Evolutionary conservation across 169 alveolate species (phyloP), one percentile per base, ranked within the genome.

Genomic region (Eimeria tenella): DNA sequence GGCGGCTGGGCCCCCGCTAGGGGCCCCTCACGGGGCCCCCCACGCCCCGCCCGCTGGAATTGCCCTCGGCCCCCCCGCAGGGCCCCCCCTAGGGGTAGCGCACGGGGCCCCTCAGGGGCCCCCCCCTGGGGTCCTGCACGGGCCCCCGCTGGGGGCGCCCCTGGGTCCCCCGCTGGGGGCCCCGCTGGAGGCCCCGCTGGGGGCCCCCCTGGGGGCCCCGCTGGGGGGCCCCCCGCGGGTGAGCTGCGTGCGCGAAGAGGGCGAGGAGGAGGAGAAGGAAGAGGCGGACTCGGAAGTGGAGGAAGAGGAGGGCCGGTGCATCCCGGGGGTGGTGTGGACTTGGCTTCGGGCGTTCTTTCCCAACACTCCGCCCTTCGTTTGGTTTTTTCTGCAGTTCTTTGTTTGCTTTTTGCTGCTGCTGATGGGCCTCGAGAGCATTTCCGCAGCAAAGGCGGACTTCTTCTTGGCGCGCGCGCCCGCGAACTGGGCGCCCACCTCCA

Each of bases 301-400:
- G 15, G 95, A 63, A 4, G 95, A 91, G 65, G 79, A 77, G 65
- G 92, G 73, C 9, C 91, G 60, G 62, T 81, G 71, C 73, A 19
- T 65, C 4, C 50, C 86, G 50, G 56, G 56, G 53, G 6, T 49
- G 42, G 60, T 63, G 73, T 68, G 75, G 15, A 68, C 62, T 19
- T 53, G 91, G 92, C 50, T 90, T 70, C 65, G 56, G 9, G 62
- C 90, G 53, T 42, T 90, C 23, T 90, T 90, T 60, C 94, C 94
- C 60, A 75, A 60, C 84, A 68, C 90, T 17, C 83, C 86, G 19
- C 94, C 94, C 10, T 79, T 90, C 56, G 83, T 68, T n/a, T 90
- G 94, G 94, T 79, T 77, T 31, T 50, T 50, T 49, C 53, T 53
- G n/a, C 82, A 68, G 4, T 49, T 90, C 58, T 60, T 58, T 21